Evolutionary conservation across 257 asterid species (phyloP).

Genomic region (Solanum tarijense): DNA sequence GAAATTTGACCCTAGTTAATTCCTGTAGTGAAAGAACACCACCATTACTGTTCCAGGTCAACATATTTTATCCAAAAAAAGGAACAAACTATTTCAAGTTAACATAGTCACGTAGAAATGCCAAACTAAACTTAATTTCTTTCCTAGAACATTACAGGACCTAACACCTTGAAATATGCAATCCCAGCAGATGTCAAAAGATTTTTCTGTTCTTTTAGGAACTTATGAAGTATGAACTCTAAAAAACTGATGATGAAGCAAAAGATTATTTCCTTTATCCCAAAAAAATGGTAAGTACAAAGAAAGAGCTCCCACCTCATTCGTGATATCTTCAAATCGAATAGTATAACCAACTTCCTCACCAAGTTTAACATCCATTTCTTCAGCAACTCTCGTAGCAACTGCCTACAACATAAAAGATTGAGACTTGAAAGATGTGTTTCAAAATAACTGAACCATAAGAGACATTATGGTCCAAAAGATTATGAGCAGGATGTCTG

Average conservation of each 20-base stretch:
- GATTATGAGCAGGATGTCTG: neutral
- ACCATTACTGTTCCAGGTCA: constrained; percentile 9
- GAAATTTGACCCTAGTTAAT: constrained; percentile 69
- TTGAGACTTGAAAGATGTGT: neutral
- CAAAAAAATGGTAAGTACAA: neutral
- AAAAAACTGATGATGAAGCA: neutral
- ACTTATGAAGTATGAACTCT: neutral
- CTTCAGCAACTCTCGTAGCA: constrained; percentile 86
- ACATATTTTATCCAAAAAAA: neutral
- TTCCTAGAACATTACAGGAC: neutral
- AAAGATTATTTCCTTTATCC: neutral
- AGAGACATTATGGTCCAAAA: neutral
- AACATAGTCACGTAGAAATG: neutral
- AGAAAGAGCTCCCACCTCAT: constrained; percentile 34
- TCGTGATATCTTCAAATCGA: constrained; percentile 87
- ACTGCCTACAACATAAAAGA: constrained; percentile 46
- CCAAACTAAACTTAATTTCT: neutral
- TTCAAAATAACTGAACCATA: neutral
- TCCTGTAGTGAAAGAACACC: constrained; percentile 45
- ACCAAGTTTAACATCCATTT: constrained; percentile 87
- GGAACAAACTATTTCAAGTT: constrained; percentile 4
- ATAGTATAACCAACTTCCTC: constrained; percentile 95
- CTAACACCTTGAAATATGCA: neutral
- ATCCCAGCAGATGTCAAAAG: neutral
- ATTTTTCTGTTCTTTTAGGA: neutral